Evolutionary conservation across 768 basidiomycete species (phyloP).

Genomic region (Trametopsis cervina): DNA sequence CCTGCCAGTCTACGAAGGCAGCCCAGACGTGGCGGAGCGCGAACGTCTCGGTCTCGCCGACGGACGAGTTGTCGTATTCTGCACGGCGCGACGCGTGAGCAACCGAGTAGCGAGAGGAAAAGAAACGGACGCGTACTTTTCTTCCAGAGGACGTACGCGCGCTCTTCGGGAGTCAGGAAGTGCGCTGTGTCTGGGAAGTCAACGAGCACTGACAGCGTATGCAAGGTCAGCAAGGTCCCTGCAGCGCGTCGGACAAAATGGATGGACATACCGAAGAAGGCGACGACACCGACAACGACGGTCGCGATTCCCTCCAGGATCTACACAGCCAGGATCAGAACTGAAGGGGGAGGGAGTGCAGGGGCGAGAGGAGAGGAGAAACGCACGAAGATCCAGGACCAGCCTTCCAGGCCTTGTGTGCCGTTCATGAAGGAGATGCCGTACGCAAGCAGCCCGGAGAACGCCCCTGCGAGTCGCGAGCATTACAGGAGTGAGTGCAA

Average conservation of each 20-base stretch:
- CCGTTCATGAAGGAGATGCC: conserved; percentile 30
- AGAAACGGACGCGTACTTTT: conserved; percentile 33
- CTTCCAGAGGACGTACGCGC: conserved; percentile 44
- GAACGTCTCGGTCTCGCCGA: conserved; percentile 57
- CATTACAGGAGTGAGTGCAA: not conserved
- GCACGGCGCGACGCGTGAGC: not conserved
- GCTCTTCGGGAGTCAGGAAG: conserved; percentile 58
- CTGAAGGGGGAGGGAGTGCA: no score
- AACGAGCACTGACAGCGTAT: no score
- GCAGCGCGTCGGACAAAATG: not conserved
- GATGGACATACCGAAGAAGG: conserved; percentile 45
- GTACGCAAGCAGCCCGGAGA: conserved; percentile 27
- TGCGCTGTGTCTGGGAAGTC: conserved; percentile 54
- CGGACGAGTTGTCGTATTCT: conserved; percentile 52
- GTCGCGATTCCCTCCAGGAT: conserved; percentile 63
- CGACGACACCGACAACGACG: conserved; percentile 45
- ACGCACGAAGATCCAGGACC: conserved; percentile 31
- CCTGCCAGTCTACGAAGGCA: conserved; percentile 60
- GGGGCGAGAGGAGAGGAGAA: no score
- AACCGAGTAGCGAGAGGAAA: not conserved
- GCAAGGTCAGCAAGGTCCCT: no score
- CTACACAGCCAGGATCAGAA: no score
- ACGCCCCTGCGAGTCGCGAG: conserved; percentile 14
- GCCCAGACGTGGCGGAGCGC: conserved; percentile 44
- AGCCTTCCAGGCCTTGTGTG: conserved; percentile 21